Conservation (phyloP, 1,139 yeast species). For the Geotrichum australiense region DNA sequence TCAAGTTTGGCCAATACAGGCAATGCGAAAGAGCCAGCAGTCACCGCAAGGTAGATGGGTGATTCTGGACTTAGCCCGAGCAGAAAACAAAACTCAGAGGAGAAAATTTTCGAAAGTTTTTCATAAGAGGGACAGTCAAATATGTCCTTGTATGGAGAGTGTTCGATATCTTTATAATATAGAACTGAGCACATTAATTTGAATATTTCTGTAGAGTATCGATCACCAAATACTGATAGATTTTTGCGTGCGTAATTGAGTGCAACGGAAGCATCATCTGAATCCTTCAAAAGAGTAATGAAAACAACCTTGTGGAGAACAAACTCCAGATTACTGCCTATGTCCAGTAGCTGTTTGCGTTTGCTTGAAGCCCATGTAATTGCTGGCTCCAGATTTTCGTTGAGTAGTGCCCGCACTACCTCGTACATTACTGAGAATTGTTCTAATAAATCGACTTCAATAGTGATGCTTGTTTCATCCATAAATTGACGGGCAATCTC, state of each 20-base stretch:
- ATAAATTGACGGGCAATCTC: slow-evolving; percentile 33
- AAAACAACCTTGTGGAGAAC: slow-evolving; percentile 58
- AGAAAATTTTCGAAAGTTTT: slow-evolving; percentile 47
- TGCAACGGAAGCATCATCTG: slow-evolving; percentile 34
- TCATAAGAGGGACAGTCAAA: slow-evolving; percentile 35
- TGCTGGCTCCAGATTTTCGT: slow-evolving; percentile 35
- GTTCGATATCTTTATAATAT: slow-evolving; percentile 32
- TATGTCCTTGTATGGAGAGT: slow-evolving; percentile 39
- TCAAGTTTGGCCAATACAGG: slow-evolving; percentile 66
- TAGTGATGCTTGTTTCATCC: slow-evolving; percentile 31
- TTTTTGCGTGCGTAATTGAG: slow-evolving; percentile 50
- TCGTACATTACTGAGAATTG: slow-evolving; percentile 35
- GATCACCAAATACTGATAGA: slow-evolving; percentile 42
- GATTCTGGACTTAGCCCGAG: slow-evolving; percentile 63
- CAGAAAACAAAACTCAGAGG: slow-evolving; percentile 59
- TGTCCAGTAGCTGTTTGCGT: slow-evolving; percentile 26
- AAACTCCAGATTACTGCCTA: slow-evolving; percentile 48
- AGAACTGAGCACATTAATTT: slow-evolving; percentile 48
- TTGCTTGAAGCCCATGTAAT: slow-evolving; percentile 39
- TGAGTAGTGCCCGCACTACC: slow-evolving; percentile 31
- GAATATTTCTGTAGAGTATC: slow-evolving; percentile 44
- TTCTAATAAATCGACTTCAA: slow-evolving; percentile 30
- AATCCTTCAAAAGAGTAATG: slow-evolving; percentile 29
- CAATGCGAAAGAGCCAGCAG: slow-evolving; percentile 66
- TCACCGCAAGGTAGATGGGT: slow-evolving; percentile 56